phyloP scores from a whole-genome alignment of 2,329 filamentous ascomycete genomes.

The Pyricularia grisea region DNA sequence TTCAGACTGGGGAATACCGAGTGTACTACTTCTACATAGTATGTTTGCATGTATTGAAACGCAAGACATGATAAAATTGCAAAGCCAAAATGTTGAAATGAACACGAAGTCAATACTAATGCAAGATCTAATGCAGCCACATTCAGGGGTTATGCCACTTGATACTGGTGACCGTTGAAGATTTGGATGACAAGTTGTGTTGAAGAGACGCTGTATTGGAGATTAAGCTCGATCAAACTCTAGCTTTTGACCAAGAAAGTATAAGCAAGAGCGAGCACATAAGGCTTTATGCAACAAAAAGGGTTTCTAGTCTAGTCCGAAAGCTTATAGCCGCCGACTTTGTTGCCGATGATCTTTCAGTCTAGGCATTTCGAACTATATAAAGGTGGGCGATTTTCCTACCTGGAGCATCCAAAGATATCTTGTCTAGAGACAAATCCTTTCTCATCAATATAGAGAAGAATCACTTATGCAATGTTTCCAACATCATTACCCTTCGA shows the following conservation, averaged over 20 bases:
- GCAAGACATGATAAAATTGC: neutral
- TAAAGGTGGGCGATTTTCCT: neutral
- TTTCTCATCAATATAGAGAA: neutral
- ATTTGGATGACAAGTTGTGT: neutral
- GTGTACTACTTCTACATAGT: no score
- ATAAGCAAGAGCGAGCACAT: no score
- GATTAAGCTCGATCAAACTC: neutral
- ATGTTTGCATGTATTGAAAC: no score
- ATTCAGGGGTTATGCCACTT: neutral
- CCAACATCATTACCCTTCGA: neutral
- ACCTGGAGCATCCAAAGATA: neutral
- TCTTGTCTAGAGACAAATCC: neutral
- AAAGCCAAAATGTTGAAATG: neutral
- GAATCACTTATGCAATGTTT: neutral
- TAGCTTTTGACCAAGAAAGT: no score
- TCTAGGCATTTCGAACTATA: neutral
- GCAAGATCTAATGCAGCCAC: neutral
- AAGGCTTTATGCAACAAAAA: no score
- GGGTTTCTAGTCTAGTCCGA: no score
- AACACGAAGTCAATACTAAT: neutral
- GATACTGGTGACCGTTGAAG: neutral
- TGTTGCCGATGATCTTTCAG: neutral
- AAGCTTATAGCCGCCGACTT: neutral
- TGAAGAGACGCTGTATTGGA: neutral
- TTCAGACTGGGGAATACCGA: no score